Evolutionary conservation across 495 filamentous ascomycete genomes (phyloP).

Genomic region (Aspergillus biplanus): DNA sequence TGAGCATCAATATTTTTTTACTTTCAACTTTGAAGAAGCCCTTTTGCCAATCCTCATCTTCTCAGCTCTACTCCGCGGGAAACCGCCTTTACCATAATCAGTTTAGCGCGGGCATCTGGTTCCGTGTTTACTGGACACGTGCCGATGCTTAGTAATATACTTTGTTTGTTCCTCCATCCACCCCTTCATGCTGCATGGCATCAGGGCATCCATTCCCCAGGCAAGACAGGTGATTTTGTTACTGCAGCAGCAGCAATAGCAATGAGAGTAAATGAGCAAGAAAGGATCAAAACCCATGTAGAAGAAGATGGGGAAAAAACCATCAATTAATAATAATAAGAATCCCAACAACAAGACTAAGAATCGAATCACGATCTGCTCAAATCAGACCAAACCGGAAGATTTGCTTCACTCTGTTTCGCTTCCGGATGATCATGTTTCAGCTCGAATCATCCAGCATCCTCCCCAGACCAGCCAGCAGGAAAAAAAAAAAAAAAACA

Average conservation of each 20-base stretch:
- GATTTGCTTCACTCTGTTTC: too few species aligned
- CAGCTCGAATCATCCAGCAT: not conserved
- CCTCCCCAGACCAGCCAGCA: not conserved
- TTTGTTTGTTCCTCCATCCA: slow-evolving; percentile 1
- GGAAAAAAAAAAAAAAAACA: not conserved
- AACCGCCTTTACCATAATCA: not conserved
- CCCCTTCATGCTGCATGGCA: not conserved
- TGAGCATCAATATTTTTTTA: too few species aligned
- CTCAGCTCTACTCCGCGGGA: not conserved
- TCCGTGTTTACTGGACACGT: slow-evolving; percentile 15
- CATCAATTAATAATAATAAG: too few species aligned
- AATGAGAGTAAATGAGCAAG: too few species aligned
- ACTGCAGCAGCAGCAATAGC: too few species aligned
- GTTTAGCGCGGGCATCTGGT: not conserved
- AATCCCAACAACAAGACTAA: too few species aligned
- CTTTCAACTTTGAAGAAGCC: too few species aligned
- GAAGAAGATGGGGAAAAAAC: too few species aligned
- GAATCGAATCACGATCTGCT: too few species aligned
- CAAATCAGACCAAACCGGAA: too few species aligned
- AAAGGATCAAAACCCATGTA: too few species aligned
- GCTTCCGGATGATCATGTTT: not conserved
- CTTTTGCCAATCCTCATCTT: not conserved
- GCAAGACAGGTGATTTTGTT: too few species aligned
- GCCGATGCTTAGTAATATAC: slow-evolving; percentile 7
- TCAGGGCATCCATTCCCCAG: not conserved